Conservation (phyloP, 805 yeast genomes). For the Lachancea fermentati region DNA sequence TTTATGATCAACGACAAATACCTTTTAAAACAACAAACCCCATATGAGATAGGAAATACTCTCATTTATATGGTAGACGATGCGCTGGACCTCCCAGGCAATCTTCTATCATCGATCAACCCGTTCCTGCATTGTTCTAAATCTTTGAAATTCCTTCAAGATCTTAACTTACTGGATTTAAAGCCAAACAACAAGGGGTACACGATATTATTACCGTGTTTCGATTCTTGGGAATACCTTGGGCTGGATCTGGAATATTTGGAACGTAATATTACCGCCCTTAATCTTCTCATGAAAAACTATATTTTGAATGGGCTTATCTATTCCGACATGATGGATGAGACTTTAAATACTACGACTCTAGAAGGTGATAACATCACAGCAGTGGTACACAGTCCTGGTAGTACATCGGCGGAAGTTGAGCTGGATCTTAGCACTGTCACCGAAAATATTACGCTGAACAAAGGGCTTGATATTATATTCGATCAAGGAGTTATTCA, state of each 20-base stretch:
- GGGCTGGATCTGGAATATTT: slow-evolving; percentile 59
- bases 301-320: slow-evolving; percentile 56
- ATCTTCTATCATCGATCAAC: slow-evolving; percentile 59
- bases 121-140: slow-evolving; percentile 58
- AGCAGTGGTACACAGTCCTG: slow-evolving; percentile 1
- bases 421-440: slow-evolving; percentile 17
- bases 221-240: slow-evolving; percentile 60
- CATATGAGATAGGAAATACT: slow-evolving; percentile 53
- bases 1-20: slow-evolving; percentile 52
- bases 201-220: slow-evolving; percentile 73
- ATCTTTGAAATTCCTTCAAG: slow-evolving; percentile 53
- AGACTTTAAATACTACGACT: slow-evolving; percentile 26
- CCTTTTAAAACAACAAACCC: slow-evolving; percentile 37
- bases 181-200: slow-evolving; percentile 56
- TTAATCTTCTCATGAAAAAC: slow-evolving; percentile 50
- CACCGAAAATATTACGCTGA: slow-evolving; percentile 18
- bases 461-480: slow-evolving; percentile 54
- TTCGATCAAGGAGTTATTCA: slow-evolving; percentile 85
- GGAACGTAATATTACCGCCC: slow-evolving; percentile 43
- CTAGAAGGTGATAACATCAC: slow-evolving; percentile 14
- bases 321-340: slow-evolving; percentile 54
- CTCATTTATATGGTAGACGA: slow-evolving; percentile 61
- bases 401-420: slow-evolving; percentile 2
- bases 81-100: slow-evolving; percentile 56
- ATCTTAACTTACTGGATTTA: slow-evolving; percentile 47